Evolutionary conservation across 2,329 filamentous ascomycete genomes (phyloP).

Genomic region (Aspergillus quadrilineatus): DNA sequence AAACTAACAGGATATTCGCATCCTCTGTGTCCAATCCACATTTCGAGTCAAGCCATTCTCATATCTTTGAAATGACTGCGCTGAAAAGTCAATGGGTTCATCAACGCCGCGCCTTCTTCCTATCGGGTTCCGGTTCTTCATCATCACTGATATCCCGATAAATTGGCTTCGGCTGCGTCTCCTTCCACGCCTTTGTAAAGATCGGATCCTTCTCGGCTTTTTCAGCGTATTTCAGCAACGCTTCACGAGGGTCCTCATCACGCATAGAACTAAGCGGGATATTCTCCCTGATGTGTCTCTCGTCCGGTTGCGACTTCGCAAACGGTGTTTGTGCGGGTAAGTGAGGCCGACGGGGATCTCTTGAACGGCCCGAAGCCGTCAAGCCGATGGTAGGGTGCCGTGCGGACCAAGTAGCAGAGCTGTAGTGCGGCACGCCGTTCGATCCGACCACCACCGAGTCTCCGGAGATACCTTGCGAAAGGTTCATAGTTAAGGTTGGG

Average conservation of each 20-base stretch:
- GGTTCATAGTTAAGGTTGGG: conserved; percentile 78
- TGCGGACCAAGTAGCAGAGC: conserved; percentile 60
- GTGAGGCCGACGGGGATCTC: conserved; percentile 81
- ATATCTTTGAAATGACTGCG: no score
- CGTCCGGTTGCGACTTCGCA: conserved; percentile 83
- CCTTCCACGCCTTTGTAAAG: conserved; percentile 90
- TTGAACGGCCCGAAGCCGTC: conserved; percentile 72
- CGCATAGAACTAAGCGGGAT: conserved; percentile 90
- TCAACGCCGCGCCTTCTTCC: conserved; percentile 52
- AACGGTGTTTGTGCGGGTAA: conserved; percentile 85
- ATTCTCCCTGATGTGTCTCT: conserved; percentile 81
- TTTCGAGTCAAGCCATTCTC: no score
- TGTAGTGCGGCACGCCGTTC: conserved; percentile 71
- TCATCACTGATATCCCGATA: conserved; percentile 89
- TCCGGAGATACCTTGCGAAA: conserved; percentile 75
- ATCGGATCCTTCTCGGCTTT: conserved; percentile 89
- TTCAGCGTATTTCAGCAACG: conserved; percentile 90
- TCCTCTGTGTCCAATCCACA: no score
- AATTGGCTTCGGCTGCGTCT: conserved; percentile 87
- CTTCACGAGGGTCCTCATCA: conserved; percentile 93
- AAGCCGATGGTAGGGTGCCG: conserved; percentile 70
- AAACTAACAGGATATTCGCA: no score
- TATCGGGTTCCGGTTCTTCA: conserved; percentile 70
- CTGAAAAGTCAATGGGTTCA: background rate
- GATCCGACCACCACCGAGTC: conserved; percentile 75